These are phyloP conservation scores for Hermanozyma aechmeae DNA, from an alignment of 805 yeast species.

Conservation along the genomic window DNA sequence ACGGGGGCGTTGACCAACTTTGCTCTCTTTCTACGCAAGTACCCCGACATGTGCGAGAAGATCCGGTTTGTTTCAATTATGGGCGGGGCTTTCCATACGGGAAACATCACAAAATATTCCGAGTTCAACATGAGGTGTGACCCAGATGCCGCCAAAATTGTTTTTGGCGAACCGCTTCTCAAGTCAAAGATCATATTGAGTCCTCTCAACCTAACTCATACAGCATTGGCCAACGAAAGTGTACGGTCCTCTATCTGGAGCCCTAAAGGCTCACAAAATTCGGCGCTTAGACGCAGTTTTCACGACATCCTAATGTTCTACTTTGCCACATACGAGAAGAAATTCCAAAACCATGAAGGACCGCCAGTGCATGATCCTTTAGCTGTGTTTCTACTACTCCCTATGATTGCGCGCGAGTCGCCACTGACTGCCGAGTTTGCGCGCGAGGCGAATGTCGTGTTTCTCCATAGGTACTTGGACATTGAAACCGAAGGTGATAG, in stretches of 20 bases:
- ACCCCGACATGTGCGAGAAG: constrained; percentile 44
- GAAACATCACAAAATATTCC: constrained; percentile 44
- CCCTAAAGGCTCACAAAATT: constrained; percentile 1
- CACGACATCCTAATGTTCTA: constrained; percentile 15
- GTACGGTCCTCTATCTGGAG: constrained; percentile 15
- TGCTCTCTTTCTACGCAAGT: constrained; percentile 41
- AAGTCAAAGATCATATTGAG: constrained; percentile 43
- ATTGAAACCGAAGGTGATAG: constrained; percentile 20
- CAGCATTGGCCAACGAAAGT: constrained; percentile 38
- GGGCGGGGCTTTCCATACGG: constrained; percentile 62
- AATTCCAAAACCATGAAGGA: constrained; percentile 30
- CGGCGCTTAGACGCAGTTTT: constrained; percentile 8
- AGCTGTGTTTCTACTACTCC: constrained; percentile 53
- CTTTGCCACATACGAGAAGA: constrained; percentile 7
- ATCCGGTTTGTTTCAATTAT: constrained; percentile 54
- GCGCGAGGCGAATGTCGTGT: constrained; percentile 15
- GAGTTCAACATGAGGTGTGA: constrained; percentile 75
- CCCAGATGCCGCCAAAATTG: constrained; percentile 60
- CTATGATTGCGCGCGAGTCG: constrained; percentile 31
- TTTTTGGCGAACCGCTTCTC: constrained; percentile 40
- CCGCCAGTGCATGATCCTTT: constrained; percentile 81
- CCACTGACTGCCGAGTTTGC: constrained; percentile 6
- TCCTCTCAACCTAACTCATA: constrained; percentile 66
- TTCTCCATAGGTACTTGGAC: constrained; percentile 14
- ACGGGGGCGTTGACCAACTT: constrained; percentile 75